These are phyloP conservation scores for Akanthomyces lecanii DNA, from an alignment of 2,329 filamentous ascomycete genomes.

Conservation along the genomic window DNA sequence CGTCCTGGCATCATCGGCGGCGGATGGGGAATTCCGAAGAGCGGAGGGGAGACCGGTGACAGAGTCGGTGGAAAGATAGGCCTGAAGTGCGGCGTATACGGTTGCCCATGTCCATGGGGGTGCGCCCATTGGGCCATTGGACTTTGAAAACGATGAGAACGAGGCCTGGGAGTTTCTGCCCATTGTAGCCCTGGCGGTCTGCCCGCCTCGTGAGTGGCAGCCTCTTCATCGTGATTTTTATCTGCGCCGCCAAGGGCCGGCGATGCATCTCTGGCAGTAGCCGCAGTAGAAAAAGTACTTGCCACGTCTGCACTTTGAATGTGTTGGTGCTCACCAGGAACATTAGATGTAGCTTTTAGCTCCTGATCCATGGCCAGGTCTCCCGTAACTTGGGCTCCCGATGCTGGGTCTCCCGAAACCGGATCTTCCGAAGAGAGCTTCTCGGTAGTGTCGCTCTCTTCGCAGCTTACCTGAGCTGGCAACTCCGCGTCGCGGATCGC, in stretches of 20 bases:
- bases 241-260: background rate
- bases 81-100: background rate
- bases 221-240: background rate
- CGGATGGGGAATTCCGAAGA: background rate
- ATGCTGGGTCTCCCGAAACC: background rate
- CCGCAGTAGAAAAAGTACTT: background rate
- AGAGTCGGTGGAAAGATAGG: background rate
- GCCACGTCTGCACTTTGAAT: background rate
- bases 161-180: background rate
- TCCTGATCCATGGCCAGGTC: background rate
- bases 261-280: background rate
- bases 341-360: background rate
- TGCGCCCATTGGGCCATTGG: constrained; percentile 1
- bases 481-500: background rate
- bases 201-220: background rate
- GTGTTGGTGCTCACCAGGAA: background rate
- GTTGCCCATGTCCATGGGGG: background rate
- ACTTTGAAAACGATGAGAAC: background rate
- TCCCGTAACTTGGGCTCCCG: background rate
- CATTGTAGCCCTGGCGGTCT: background rate
- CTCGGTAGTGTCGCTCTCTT: background rate
- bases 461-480: background rate
- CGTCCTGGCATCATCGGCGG: background rate
- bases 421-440: background rate
- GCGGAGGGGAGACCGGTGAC: constrained; percentile 5